phyloP scores from a whole-genome alignment of 768 basidiomycete genomes.

The Naematelia encephala region DNA sequence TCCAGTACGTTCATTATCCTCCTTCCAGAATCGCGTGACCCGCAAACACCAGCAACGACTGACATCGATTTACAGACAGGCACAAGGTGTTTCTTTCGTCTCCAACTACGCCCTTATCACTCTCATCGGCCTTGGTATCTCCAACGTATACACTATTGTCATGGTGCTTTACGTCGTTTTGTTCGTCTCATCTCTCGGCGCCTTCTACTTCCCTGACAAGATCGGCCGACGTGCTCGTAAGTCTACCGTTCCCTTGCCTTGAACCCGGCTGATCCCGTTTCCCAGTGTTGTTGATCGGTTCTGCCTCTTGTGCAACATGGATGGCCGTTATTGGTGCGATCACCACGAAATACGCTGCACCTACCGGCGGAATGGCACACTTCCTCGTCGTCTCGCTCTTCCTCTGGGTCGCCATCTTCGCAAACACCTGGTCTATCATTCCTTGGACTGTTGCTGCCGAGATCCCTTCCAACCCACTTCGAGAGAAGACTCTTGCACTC shows the following conservation, averaged over 20 bases:
- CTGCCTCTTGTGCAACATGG: conserved; percentile 7
- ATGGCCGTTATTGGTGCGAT: conserved; percentile 16
- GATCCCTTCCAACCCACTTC: conserved; percentile 20
- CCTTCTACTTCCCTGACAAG: conserved; percentile 16
- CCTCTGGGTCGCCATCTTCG: conserved; percentile 11
- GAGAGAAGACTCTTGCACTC: conserved; percentile 29
- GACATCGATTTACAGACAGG: neutral
- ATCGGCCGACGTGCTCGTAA: conserved; percentile 1
- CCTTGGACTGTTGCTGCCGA: conserved; percentile 29
- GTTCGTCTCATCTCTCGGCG: conserved; percentile 6
- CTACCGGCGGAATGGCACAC: conserved; percentile 7
- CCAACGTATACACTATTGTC: conserved; percentile 6
- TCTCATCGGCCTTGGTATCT: conserved; percentile 5
- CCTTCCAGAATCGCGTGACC: neutral
- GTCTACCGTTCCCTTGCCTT: neutral
- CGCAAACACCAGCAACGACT: neutral
- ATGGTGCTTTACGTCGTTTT: conserved; percentile 7
- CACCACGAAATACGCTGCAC: conserved; percentile 7
- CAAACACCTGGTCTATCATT: conserved; percentile 7
- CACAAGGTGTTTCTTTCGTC: conserved; percentile 6
- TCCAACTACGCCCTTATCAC: conserved; percentile 6
- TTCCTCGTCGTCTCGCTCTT: conserved; percentile 11
- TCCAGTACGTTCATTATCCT: neutral
- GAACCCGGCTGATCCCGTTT: neutral
- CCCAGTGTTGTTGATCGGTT: conserved; percentile 12